phyloP scores from a whole-genome alignment of 495 filamentous ascomycete genomes.

The Penicillium waksmanii region DNA sequence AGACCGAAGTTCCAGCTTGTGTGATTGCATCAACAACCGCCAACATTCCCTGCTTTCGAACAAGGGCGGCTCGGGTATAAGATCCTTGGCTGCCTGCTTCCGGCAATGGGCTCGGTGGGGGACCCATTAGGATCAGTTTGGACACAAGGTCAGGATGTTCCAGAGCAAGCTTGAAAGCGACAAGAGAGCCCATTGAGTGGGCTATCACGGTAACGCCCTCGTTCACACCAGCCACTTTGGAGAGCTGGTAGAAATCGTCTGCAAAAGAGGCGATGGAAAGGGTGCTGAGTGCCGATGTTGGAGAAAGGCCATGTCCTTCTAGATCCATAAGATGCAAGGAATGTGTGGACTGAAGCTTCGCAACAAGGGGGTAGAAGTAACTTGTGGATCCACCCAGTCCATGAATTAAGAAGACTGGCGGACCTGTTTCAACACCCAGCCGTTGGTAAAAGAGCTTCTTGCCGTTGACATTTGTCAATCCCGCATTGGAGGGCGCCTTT shows the following conservation, averaged over 20 bases:
- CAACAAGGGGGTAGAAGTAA: conserved; percentile 47
- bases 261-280: conserved; percentile 44
- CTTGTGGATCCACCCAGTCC: conserved; percentile 49
- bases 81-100: conserved; percentile 29
- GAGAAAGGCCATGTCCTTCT: conserved; percentile 59
- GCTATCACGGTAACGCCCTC: conserved; percentile 40
- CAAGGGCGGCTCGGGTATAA: conserved; percentile 39
- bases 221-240: conserved; percentile 21
- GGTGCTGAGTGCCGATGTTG: conserved; percentile 39
- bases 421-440: conserved; percentile 23
- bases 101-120: conserved; percentile 44
- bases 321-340: conserved; percentile 50
- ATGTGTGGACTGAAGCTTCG: conserved; percentile 29
- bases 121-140: conserved; percentile 48
- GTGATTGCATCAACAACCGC: conserved; percentile 41
- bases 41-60: conserved; percentile 47
- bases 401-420: conserved; percentile 54
- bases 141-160: conserved; percentile 39
- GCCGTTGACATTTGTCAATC: conserved; percentile 46
- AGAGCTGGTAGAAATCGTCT: conserved; percentile 44
- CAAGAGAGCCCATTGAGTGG: conserved; percentile 50
- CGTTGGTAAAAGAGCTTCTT: conserved; percentile 46
- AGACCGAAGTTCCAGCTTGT: conserved; percentile 35
- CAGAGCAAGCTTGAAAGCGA: conserved; percentile 45
- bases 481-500: conserved; percentile 16